These are phyloP conservation scores for Colletotrichum destructivum DNA, from an alignment of 2,329 filamentous ascomycete genomes.

Conservation along the genomic window DNA sequence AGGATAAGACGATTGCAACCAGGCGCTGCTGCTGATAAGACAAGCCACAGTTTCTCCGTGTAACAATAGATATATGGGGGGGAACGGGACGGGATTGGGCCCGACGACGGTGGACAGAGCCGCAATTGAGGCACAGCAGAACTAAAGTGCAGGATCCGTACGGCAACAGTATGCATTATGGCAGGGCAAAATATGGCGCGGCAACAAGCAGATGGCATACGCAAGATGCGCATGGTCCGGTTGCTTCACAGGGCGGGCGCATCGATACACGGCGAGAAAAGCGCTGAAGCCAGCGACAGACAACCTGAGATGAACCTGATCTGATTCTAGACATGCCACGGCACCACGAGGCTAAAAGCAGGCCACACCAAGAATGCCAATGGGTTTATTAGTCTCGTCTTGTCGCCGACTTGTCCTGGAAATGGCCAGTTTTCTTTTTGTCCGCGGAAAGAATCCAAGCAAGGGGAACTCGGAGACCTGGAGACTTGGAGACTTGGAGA, in stretches of 20 bases:
- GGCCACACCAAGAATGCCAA: neutral
- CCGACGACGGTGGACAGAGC: constrained; percentile 19
- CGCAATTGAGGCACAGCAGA: constrained; percentile 20
- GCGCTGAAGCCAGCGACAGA: neutral
- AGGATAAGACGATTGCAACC: constrained; percentile 15
- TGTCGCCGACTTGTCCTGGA: constrained; percentile 8
- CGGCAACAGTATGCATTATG: no score
- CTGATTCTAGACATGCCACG: constrained; percentile 16
- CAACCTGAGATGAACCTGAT: constrained; percentile 41
- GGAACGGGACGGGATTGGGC: neutral
- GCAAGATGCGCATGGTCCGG: constrained; percentile 8
- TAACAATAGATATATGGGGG: neutral
- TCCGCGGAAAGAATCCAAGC: neutral
- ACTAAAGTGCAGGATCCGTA: no score
- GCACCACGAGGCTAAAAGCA: constrained; percentile 1
- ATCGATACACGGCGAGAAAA: constrained; percentile 1
- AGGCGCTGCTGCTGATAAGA: constrained; percentile 11
- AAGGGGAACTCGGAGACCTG: neutral
- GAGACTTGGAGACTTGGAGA: no score
- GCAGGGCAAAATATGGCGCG: neutral
- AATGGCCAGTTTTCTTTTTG: neutral
- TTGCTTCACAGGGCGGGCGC: neutral
- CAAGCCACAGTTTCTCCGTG: constrained; percentile 10
- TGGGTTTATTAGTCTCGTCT: neutral
- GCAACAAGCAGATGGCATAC: neutral